Evolutionary conservation across 1,284 basidiomycete genomes (phyloP).

Genomic region (Salmacisia buchloeana): DNA sequence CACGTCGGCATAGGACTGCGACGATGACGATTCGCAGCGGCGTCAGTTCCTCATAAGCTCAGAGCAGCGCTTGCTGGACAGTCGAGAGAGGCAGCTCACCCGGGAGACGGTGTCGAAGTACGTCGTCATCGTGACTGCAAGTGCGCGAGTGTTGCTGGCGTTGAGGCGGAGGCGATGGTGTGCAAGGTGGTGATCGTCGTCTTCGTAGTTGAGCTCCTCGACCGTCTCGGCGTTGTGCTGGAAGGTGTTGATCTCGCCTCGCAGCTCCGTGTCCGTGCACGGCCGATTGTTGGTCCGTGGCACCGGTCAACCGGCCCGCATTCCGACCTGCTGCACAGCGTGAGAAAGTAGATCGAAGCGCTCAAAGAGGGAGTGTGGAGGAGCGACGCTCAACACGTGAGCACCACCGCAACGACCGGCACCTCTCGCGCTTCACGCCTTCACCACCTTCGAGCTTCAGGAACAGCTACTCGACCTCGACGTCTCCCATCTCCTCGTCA

Average conservation of each 20-base stretch:
- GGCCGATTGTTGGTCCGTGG: too few relatives aligned
- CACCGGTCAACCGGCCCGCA: neutral
- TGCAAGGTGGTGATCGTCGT: neutral
- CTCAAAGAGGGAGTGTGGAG: neutral
- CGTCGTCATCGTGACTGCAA: conserved; percentile 62
- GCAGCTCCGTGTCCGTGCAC: too few relatives aligned
- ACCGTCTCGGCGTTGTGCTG: neutral
- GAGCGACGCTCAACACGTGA: neutral
- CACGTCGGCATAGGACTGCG: conserved; percentile 61
- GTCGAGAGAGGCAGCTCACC: conserved; percentile 53
- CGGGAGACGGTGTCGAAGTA: conserved; percentile 78
- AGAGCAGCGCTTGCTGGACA: neutral
- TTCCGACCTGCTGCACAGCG: neutral
- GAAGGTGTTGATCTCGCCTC: too few relatives aligned
- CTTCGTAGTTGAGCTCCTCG: neutral
- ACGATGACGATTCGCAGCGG: neutral
- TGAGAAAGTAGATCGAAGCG: neutral
- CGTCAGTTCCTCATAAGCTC: neutral
- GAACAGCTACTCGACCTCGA: neutral
- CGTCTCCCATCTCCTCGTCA: neutral
- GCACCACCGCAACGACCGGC: too few relatives aligned
- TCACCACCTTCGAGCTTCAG: neutral
- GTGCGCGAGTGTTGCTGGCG: neutral
- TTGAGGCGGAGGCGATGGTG: neutral
- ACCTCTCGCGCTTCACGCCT: neutral